Evolutionary conservation across 2,329 filamentous ascomycete species (phyloP), one percentile per base, ranked within the genome.

Genomic region (Sporothrix phasma): DNA sequence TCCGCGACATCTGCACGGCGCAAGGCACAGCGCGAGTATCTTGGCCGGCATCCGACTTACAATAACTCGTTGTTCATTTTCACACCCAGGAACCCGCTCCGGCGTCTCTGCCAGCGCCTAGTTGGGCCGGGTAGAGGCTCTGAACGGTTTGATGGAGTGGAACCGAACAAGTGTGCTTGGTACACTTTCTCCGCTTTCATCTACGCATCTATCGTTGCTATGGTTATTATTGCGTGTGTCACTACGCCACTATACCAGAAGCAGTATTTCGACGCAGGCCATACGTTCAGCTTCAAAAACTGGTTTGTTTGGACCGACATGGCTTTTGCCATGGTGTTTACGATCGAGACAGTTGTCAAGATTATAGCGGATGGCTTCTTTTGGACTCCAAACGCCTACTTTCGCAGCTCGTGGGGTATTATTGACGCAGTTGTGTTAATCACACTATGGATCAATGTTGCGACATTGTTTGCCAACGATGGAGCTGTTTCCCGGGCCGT

Each of bases 261-360:
- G 73, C 82, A 92, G 69, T 95, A 97, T 72, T 93, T 92, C 70
- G 74, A 83, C 62, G 78, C 74, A 5, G 81, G 85, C 49, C 75
- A 81, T 65, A 72, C 75, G 0, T 85, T 85, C 71, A 85, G 80
- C 65, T 78, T 84, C 53, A 81, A 80, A 65, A 94, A 93, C 71
- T 99, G 95, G 94, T 97, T 97, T 72, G 89, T 95, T 5, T 97
- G 90, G 84, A 90, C 90, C 13, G 94, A 99, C 74, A 81, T 95
- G 75, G 88, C 89, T 6, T 99, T 99, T 73, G 92, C 93, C 1
- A 75, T 88, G 1, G 76, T 99, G 15, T 99, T 99, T 76, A 89
- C 88, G 0, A 72, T 90, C 6, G 94, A 99, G 75, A 91, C 92
- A 0, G 71, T 86, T 5, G 92, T 99, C 77, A 99, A 99, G 74